Evolutionary conservation across 2,329 filamentous ascomycete genomes (phyloP).

Genomic region (Sodiomyces alkalinus): DNA sequence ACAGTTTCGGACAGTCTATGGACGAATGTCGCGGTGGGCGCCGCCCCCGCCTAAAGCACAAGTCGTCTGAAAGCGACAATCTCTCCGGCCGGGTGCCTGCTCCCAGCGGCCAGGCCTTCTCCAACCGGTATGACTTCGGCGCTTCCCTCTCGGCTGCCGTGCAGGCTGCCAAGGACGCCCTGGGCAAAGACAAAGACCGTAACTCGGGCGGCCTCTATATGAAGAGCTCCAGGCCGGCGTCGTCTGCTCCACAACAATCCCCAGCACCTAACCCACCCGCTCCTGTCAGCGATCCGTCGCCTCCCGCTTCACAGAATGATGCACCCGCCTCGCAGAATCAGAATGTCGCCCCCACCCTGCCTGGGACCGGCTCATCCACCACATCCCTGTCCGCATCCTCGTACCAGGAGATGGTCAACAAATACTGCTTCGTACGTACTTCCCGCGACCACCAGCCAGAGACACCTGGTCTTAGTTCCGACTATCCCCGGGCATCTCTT

Average conservation of each 20-base stretch:
- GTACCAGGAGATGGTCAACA: slow-evolving; percentile 94
- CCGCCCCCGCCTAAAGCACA: slow-evolving; percentile 53
- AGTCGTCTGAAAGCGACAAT: slow-evolving; percentile 50
- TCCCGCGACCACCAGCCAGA: slow-evolving; percentile 18
- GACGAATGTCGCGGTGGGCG: slow-evolving; percentile 50
- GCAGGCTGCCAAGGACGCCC: slow-evolving; percentile 52
- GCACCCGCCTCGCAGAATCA: too few relatives aligned
- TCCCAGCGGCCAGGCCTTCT: slow-evolving; percentile 60
- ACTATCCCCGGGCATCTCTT: slow-evolving; percentile 9
- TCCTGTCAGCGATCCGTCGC: slow-evolving; percentile 1
- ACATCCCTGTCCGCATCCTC: slow-evolving; percentile 63
- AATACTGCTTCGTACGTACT: slow-evolving; percentile 98
- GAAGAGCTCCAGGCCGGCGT: slow-evolving; percentile 30
- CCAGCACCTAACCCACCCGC: slow-evolving; percentile 6
- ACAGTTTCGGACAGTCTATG: slow-evolving; percentile 43
- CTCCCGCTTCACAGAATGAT: slow-evolving; percentile 2
- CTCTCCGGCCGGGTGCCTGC: slow-evolving; percentile 33
- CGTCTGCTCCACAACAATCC: slow-evolving; percentile 1
- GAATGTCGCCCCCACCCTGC: slow-evolving; percentile 14
- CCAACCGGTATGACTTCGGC: slow-evolving; percentile 89
- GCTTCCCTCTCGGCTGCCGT: slow-evolving; percentile 80
- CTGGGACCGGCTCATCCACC: slow-evolving; percentile 35
- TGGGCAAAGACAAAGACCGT: slow-evolving; percentile 37
- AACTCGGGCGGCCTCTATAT: slow-evolving; percentile 38
- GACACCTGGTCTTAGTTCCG: slow-evolving; percentile 8